Evolutionary conservation across 495 filamentous ascomycete species (phyloP), one percentile per base, ranked within the genome.

Genomic region (Xylaria flabelliformis): DNA sequence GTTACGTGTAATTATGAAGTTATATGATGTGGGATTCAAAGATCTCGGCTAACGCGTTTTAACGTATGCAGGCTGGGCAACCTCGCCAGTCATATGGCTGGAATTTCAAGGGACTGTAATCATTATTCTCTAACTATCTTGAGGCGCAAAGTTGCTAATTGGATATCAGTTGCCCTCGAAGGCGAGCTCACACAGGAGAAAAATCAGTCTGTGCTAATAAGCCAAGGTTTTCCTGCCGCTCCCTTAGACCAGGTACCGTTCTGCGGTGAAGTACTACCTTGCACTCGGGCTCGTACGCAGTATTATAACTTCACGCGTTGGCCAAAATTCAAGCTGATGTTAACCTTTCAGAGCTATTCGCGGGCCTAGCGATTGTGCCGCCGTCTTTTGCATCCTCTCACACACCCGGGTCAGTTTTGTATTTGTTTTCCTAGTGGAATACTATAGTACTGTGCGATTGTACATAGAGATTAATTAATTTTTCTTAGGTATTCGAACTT

Each of bases 11-110:
- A 46, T 50, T 15, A 7, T 19, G 6, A 50, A 50, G 44, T 46
- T 48, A 6, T 17, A 48, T 48, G 44, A 48, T 4, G 13, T 1
- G 19, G 17, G 5, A 48, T 17, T 48, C 17, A 19, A 6, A 48
- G 17, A 48, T 48, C 44, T 17, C 44, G 17, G 15, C 44, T 48
- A 19, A 48, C 44, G 13, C 19, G 44, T 48, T 48, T 48, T 19
- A 4, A 48, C 19, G 44, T 15, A 10, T 10, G n/a, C 50, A 53
- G 48, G 8, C 78, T 90, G 17, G 84, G 85, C 3, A 80, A 83
- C 12, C 73, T 91, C 44, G 86, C 86, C 0, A 84, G 83, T 68
- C 88, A 90, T 65, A 73, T 86, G 62, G 80, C 87, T 13, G 88
- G 87, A 4, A 81, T 87, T 15, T 80, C 81, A 19, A 78, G 86